Percentiles rank a stretch among this genome's conserved stretches.
Conservation (phyloP, 163 green algal species). For the Prototheca stagnorum region DNA sequence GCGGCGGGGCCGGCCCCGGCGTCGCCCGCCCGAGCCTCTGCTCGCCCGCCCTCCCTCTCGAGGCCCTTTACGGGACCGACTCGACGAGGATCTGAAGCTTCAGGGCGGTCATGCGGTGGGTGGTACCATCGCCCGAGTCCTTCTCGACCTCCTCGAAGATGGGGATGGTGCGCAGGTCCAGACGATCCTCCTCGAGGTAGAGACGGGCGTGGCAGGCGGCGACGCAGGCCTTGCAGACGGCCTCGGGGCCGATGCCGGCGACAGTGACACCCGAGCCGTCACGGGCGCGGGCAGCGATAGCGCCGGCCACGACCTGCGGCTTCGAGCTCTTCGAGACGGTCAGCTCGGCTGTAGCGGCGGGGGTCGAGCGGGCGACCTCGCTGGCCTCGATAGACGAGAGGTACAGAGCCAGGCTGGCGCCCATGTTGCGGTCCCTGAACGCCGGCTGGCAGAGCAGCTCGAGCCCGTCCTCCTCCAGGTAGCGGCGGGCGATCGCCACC, state of each 20-base stretch:
- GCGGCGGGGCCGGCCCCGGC: too few species aligned
- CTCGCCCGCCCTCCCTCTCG: background rate
- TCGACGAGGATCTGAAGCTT: slow-evolving; percentile 15
- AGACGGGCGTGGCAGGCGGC: slow-evolving; percentile 16
- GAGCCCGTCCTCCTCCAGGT: slow-evolving; percentile 16
- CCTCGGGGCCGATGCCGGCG: slow-evolving; percentile 19
- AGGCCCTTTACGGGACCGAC: slow-evolving; percentile 3
- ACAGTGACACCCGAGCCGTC: background rate
- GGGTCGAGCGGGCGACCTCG: background rate
- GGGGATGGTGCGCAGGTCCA: slow-evolving; percentile 15
- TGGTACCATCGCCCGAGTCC: slow-evolving; percentile 7
- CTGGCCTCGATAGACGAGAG: slow-evolving; percentile 2
- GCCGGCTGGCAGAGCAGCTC: slow-evolving; percentile 25
- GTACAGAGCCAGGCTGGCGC: slow-evolving; percentile 16
- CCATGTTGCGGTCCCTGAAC: slow-evolving; percentile 21
- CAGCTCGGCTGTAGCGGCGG: slow-evolving; percentile 3
- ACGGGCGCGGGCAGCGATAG: slow-evolving; percentile 15
- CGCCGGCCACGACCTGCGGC: slow-evolving; percentile 11
- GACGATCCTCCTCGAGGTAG: slow-evolving; percentile 21
- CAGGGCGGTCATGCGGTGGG: slow-evolving; percentile 11
- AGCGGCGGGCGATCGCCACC: slow-evolving; percentile 16
- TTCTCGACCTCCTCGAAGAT: slow-evolving; percentile 21
- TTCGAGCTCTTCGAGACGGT: slow-evolving; percentile 16
- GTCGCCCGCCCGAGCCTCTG: background rate
- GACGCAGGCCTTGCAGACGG: slow-evolving; percentile 19